Evolutionary conservation across 345 rosid species (phyloP), one percentile per base, ranked within the genome.

Genomic region (Euclidium syriacum): DNA sequence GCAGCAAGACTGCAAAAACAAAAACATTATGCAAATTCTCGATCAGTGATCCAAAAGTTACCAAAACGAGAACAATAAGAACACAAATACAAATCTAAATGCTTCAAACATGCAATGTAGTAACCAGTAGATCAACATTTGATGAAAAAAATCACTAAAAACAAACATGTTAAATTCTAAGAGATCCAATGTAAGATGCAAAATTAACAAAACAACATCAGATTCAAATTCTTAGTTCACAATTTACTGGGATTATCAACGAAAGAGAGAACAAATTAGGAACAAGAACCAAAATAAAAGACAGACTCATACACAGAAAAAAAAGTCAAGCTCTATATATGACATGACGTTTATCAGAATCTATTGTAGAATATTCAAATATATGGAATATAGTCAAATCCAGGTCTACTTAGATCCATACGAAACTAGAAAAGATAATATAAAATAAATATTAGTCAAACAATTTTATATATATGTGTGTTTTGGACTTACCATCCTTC

Each of bases 401-500:
- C 10, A 58, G 46, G 39, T 4, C 2, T 2, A 30, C 18, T 17
- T 3, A 42, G 8, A 19, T 11, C 27, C 2, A 46, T 7, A 50
- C 10, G 7, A 46, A 57, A 55, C 20, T 44, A 8, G 3, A 4
- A 26, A 15, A 3, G 48, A 2, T 20, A 6, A 7, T 8, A 38
- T 6, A 2, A 1, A 38, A 25, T 12, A 9, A n/a, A 9, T 11
- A 10, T n/a, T n/a, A n/a, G n/a, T n/a, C n/a, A n/a, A n/a, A n/a
- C n/a, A n/a, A n/a, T n/a, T n/a, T n/a, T n/a, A n/a, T n/a, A n/a
- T n/a, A n/a, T n/a, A n/a, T n/a, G 16, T 38, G 38, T 4, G 39
- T 6, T 12, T 10, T 15, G 16, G 15, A 12, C 78, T 24, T 67
- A 88, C 98, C 96, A 88, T 73, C 91, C 96, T 82, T 88, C 96